Evolutionary conservation across 2,329 filamentous ascomycete species (phyloP), one percentile per base, ranked within the genome.

Genomic region (Harringtonia lauricola): DNA sequence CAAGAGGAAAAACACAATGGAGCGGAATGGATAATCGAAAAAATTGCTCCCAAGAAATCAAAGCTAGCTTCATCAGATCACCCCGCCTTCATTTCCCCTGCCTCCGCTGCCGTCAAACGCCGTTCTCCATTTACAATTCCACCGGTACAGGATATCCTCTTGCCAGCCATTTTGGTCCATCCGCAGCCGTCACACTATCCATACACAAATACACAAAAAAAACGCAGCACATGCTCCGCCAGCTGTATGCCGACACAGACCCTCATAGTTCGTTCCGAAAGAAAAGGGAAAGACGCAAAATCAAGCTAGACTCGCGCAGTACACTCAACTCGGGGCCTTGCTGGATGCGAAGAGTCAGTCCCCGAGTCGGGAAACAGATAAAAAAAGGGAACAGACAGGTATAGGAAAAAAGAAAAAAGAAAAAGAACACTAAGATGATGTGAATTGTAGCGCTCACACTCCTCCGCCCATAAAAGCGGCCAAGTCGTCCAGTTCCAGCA

Each of bases 391-490:
- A n/a, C n/a, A n/a, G n/a, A 31, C 8, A 13, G 12, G 15, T 8
- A 31, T 7, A 31, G 5, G 12, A 13, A 14, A n/a, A 14, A 13
- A 31, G 13, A 14, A 31, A 31, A 13, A 13, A 14, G 8, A 31
- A 13, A 14, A 5, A 13, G 5, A 13, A 5, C 8, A 14, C 12
- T 31, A 31, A 31, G 15, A 31, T 7, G 5, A 31, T 8, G 13
- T 31, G 30, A 21, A 14, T 24, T 24, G 9, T 17, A 18, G 8
- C 2, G 8, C 54, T 60, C 55, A 79, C 49, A 79, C 74, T 47
- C 74, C 74, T 18, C 74, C 74, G 18, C 74, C 74, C 74, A 79
- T 79, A 43, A 79, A 78, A 3, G 74, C 74, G 28, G 74, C 74
- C 12, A 79, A 66, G 52, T 79, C 74, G 48, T 79, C 74, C 8